Evolutionary conservation across 2,329 filamentous ascomycete species (phyloP), one percentile per base, ranked within the genome.

Genomic region (Cryoendolithus antarcticus): DNA sequence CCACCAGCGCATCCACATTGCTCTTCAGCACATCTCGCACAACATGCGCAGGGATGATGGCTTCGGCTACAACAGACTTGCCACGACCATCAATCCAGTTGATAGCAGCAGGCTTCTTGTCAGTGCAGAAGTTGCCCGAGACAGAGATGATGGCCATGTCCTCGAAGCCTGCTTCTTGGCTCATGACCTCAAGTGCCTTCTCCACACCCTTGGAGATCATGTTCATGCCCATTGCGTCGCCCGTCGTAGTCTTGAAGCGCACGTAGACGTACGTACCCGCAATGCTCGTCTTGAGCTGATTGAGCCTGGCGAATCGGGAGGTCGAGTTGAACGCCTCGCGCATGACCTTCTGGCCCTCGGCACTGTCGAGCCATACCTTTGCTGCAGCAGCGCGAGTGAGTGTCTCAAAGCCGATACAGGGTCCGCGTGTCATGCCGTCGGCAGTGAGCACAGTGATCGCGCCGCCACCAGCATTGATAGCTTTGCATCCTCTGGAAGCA

Each of bases 171-270:
- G 75, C 78, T 50, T 95, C 88, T 30, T 68, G 82, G 9, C 76
- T 69, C 91, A 98, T 98, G 52, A 95, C 76, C 39, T 74, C 74
- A 9, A 98, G 74, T 4, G 91, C 88, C 59, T 95, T 82, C 67
- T 98, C 91, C 31, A 95, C 89, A 58, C 91, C 91, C 72, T 98
- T 98, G 48, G 88, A 95, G 48, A 98, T 98, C 91, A 98, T 98
- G 72, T 98, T 98, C 91, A 98, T 98, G 47, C 91, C 91, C 91
- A 98, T 98, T 43, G 91, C 91, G 58, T 98, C 91, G 53, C 91
- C 91, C 5, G 91, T 98, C 1, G 88, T 96, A 1, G 91, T 94
- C 74, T 94, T 94, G 77, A 98, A 98, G 19, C 91, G 84, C 47
- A 96, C 88, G 60, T 93, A 98, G 31, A 98, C 75, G 60, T 95